A percentile compares a stretch with the other conserved stretches of the same genome.
phyloP scores from a whole-genome alignment of 768 basidiomycete genomes.

The Leccinum fibrillosum region DNA sequence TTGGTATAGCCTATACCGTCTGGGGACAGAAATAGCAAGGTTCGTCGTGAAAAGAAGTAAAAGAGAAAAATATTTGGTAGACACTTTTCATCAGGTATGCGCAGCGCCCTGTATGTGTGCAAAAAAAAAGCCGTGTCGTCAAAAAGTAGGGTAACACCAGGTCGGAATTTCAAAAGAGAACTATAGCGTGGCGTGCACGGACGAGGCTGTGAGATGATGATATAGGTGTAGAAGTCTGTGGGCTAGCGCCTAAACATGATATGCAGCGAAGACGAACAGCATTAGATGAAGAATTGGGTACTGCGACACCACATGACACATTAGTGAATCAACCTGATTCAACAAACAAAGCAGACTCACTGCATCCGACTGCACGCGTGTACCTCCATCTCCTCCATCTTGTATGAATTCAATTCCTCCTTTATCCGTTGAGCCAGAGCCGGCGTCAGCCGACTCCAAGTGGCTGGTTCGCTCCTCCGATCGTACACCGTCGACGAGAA shows the following conservation, averaged over 20 bases:
- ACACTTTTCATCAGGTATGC: constrained; percentile 29
- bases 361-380: constrained; percentile 90
- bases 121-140: constrained; percentile 17
- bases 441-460: constrained; percentile 95
- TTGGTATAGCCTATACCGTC: constrained; percentile 21
- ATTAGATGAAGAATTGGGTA: constrained; percentile 87
- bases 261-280: constrained; percentile 23
- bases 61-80: constrained; percentile 4
- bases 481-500: constrained; percentile 91
- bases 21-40: constrained; percentile 5
- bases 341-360: constrained; percentile 44
- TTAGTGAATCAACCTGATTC: not conserved
- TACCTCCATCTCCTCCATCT: constrained; percentile 99
- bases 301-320: constrained; percentile 34
- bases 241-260: constrained; percentile 29
- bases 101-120: constrained; percentile 26
- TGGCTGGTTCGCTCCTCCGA: constrained; percentile 91
- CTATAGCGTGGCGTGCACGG: constrained; percentile 20
- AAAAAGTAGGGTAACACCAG: constrained; percentile 24
- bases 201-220: constrained; percentile 17
- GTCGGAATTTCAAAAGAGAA: constrained; percentile 15
- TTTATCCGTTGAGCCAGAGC: constrained; percentile 95
- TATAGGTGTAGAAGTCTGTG: constrained; percentile 26
- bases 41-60: not conserved
- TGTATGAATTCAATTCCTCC: constrained; percentile 97